Evolutionary conservation across 2,329 filamentous ascomycete genomes (phyloP).

Genomic region (Stemphylium vesicarium): DNA sequence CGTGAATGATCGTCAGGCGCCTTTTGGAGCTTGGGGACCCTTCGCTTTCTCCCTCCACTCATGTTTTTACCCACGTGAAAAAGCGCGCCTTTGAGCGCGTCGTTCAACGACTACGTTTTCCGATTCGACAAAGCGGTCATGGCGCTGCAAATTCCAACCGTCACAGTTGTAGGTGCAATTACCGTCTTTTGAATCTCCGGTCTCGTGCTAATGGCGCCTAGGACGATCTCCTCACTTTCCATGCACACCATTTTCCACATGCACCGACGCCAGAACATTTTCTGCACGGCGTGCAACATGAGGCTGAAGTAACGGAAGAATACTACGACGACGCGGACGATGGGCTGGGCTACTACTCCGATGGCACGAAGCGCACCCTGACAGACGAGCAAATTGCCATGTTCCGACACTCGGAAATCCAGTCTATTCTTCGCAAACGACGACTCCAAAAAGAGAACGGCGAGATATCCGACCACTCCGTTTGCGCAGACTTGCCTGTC

Average conservation of each 20-base stretch:
- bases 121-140: conserved; percentile 9
- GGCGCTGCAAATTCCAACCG: conserved; percentile 36
- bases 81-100: conserved; percentile 25
- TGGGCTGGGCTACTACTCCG: conserved; percentile 80
- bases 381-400: conserved; percentile 91
- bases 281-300: conserved; percentile 38
- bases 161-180: conserved; percentile 40
- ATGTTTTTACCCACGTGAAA: conserved; percentile 24
- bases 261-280: conserved; percentile 44
- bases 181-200: background rate
- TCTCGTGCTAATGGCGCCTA: conserved; percentile 31
- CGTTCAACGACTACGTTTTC: background rate
- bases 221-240: conserved; percentile 54
- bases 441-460: conserved; percentile 30
- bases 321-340: conserved; percentile 62
- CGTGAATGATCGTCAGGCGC: conserved; percentile 33
- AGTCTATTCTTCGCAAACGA: conserved; percentile 63
- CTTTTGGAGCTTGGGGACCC: conserved; percentile 11
- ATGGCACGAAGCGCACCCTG: conserved; percentile 86
- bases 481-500: background rate
- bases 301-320: conserved; percentile 33
- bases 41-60: conserved; percentile 9
- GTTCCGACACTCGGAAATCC: conserved; percentile 87
- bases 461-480: conserved; percentile 15
- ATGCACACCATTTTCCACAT: conserved; percentile 52